phyloP scores from a whole-genome alignment of 108 stramenopile species.

The Skeletonema marinoi region DNA sequence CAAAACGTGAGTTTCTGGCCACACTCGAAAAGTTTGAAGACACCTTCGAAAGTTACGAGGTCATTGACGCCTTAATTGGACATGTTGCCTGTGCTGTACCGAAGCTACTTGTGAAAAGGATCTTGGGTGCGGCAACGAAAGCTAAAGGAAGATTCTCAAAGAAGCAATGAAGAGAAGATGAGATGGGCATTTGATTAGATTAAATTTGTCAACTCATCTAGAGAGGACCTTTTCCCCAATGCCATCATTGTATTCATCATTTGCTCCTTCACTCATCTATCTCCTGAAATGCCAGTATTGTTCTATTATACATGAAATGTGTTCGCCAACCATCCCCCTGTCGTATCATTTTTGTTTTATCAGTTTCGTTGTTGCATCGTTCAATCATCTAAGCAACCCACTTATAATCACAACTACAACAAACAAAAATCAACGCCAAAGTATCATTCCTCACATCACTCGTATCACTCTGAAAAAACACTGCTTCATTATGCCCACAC shows the following conservation, averaged over 20 bases:
- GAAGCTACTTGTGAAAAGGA: not conserved
- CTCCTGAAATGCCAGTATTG: too few relatives aligned
- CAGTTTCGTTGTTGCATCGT: too few relatives aligned
- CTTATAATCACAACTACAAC: conserved; percentile 90
- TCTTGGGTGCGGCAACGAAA: not conserved
- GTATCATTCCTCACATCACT: conserved; percentile 76
- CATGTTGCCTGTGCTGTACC: not conserved
- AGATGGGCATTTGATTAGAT: not conserved
- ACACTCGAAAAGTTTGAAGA: not conserved
- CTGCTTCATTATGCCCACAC: conserved; percentile 89
- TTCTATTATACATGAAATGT: too few relatives aligned
- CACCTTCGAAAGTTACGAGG: not conserved
- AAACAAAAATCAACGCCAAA: conserved; percentile 90
- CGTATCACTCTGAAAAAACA: conserved; percentile 86
- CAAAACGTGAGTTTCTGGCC: not conserved
- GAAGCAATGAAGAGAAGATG: not conserved
- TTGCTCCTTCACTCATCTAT: too few relatives aligned
- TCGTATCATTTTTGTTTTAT: too few relatives aligned
- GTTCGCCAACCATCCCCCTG: too few relatives aligned
- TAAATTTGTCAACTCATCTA: not conserved
- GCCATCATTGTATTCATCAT: too few relatives aligned
- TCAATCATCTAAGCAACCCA: conserved; percentile 58
- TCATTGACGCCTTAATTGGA: not conserved
- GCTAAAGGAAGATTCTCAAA: not conserved
- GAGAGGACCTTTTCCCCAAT: too few relatives aligned